These are phyloP conservation scores for Pleurotus citrinopileatus DNA, from an alignment of 768 basidiomycete genomes.

Conservation along the genomic window DNA sequence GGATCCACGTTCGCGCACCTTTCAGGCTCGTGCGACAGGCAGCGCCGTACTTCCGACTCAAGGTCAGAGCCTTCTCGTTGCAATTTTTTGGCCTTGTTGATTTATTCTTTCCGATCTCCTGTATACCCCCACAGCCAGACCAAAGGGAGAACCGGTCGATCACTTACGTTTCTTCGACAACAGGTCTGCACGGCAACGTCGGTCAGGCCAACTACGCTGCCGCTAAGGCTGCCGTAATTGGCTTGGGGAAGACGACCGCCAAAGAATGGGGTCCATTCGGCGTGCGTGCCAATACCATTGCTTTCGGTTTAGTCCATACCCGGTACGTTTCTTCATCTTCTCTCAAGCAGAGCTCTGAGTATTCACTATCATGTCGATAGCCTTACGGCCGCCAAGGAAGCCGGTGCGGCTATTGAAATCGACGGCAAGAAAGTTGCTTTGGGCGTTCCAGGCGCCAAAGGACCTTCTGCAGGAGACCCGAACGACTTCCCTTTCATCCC, in stretches of 20 bases:
- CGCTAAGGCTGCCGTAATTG: conserved; percentile 75
- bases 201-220: conserved; percentile 84
- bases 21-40: conserved; percentile 84
- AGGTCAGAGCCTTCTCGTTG: conserved; percentile 32
- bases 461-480: conserved; percentile 26
- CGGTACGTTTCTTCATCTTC: conserved; percentile 37
- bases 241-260: conserved; percentile 80
- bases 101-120: background rate
- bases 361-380: conserved; percentile 28
- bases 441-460: conserved; percentile 64
- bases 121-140: conserved; percentile 34
- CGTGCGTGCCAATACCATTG: conserved; percentile 80
- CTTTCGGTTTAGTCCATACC: conserved; percentile 76
- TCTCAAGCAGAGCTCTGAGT: background rate
- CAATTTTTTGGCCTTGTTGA: background rate
- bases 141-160: conserved; percentile 69
- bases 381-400: conserved; percentile 78
- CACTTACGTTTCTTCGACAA: conserved; percentile 77
- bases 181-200: conserved; percentile 85
- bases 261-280: conserved; percentile 87
- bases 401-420: conserved; percentile 71
- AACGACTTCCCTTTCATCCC: conserved; percentile 49
- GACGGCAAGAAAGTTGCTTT: conserved; percentile 82
- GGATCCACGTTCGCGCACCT: conserved; percentile 83
- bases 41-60: conserved; percentile 82